phyloP scores from a whole-genome alignment of 768 basidiomycete genomes.

The Daedaleopsis nitida region DNA sequence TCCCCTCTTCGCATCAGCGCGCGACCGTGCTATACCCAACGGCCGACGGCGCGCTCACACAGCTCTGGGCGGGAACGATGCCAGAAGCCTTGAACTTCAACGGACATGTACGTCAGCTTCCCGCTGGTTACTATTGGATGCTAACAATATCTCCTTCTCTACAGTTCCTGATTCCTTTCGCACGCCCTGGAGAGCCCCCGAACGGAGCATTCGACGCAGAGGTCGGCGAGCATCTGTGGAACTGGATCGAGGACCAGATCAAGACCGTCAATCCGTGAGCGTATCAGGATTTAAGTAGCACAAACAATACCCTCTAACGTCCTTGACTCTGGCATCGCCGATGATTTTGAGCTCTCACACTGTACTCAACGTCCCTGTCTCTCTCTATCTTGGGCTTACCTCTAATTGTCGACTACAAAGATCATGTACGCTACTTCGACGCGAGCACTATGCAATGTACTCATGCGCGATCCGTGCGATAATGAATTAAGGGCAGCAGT shows the following conservation, averaged over 20 bases:
- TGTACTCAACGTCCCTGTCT: no score
- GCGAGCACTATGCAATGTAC: no score
- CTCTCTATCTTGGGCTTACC: no score
- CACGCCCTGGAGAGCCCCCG: constrained; percentile 23
- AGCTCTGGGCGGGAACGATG: constrained; percentile 39
- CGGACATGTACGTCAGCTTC: constrained; percentile 39
- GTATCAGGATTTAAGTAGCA: background rate
- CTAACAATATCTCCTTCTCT: background rate
- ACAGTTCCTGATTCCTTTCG: constrained; percentile 30
- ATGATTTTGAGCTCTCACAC: no score
- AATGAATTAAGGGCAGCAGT: no score
- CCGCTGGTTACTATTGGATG: background rate
- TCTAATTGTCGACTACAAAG: no score
- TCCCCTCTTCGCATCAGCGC: background rate
- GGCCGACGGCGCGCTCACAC: constrained; percentile 33
- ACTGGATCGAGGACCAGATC: constrained; percentile 26
- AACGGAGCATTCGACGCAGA: constrained; percentile 23
- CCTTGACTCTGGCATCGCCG: no score
- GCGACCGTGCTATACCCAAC: constrained; percentile 31
- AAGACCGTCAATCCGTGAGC: background rate
- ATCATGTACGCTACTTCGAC: no score
- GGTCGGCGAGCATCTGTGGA: constrained; percentile 25
- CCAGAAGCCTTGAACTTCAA: constrained; percentile 41
- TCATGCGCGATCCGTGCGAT: no score
- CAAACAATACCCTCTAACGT: background rate